Evolutionary conservation across 176 grass and related monocot genomes (phyloP), one percentile per base, ranked within the genome.

Genomic region (Stipa capillata): DNA sequence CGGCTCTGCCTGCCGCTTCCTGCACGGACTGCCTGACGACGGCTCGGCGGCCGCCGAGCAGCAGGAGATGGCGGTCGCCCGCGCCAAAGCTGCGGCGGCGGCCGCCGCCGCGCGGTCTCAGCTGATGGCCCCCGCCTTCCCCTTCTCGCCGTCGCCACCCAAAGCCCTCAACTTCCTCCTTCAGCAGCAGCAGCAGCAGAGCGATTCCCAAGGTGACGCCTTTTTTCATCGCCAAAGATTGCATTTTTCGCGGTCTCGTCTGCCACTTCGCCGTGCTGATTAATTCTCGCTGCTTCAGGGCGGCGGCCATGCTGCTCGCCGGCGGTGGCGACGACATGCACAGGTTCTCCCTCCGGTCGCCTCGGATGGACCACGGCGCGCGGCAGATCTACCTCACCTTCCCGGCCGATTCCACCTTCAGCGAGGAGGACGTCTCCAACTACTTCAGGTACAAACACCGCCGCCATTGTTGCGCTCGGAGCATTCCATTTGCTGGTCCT

Each of bases 351-450:
- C 72, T 48, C 15, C 90, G 85, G 1, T 88, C 90, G 12, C 88
- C 88, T 4, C 76, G 83, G 36, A 68, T 93, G 56, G 86, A 93
- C 62, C 90, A 78, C 4, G 77, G 75, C 5, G 82, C 90, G 59
- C 77, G 90, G 29, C 93, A 97, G 85, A 97, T 97, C 82, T 97
- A 97, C 73, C 83, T 97, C 13, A 97, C 93, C 51, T 97, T 97
- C 62, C 90, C 93, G 1, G 88, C 93, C 5, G 90, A 97, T 72
- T 93, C 90, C 86, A 93, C 86, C 53, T 97, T 97, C 76, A 91
- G 55, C 24, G 88, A 97, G 75, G 90, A 97, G 62, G 90, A 97
- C 41, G 88, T 93, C 6, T 93, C 85, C 32, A 91, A 85, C 83
- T 97, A 97, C 85, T 97, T 97, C 88, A 93, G 93, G 93, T 97